Base-by-base conservation (phyloP, 2,329 filamentous ascomycete species). In the Albophoma yamanashiensis region DNA sequence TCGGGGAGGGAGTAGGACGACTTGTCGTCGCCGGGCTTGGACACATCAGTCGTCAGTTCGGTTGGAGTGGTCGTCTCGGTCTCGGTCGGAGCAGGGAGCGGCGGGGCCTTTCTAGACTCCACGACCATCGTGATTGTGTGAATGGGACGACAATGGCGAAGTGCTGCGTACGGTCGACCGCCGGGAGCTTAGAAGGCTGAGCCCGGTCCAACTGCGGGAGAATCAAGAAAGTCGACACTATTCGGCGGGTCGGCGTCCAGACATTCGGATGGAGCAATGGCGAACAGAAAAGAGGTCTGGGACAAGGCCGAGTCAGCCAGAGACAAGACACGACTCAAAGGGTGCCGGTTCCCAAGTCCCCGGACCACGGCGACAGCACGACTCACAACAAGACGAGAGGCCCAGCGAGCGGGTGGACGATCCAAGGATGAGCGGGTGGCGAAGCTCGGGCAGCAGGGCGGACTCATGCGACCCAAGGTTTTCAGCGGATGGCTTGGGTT, bases 1-100 rank as follows among this genome's bases (percentile, higher is more conserved):
- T 92, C 89, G 61, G 89, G 90, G 58, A 94, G 82, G 43, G 88
- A 91, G 74, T 89, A 92, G 59, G 87, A 86, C 4, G 89, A 91
- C 68, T 83, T 89, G 73, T 84, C 82, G 73, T 87, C 83, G 66
- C 83, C 87, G 62, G 84, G 80, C 64, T 82, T 82, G 63, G 89
- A 91, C 65, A 89, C 71, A 74, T 90, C 87, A 67, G 82, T 84
- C 56, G 69, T 70, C 63, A 89, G 73, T 68, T 88, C 86, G 71
- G 83, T 84, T 61, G 85, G 85, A 62, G 79, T 80, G 62, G 80
- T 80, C 65, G 84, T 85, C 65, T 84, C 82, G 71, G 88, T 88
- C 75, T 91, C 88, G 71, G 89, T 93, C 65, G 89, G 89, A 69
- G 88, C 88, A 70, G 89, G 89, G 70, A 92, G 81, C 68, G 89